Evolutionary conservation across 257 asterid genomes (phyloP).

Genomic region (Perilla frutescens): DNA sequence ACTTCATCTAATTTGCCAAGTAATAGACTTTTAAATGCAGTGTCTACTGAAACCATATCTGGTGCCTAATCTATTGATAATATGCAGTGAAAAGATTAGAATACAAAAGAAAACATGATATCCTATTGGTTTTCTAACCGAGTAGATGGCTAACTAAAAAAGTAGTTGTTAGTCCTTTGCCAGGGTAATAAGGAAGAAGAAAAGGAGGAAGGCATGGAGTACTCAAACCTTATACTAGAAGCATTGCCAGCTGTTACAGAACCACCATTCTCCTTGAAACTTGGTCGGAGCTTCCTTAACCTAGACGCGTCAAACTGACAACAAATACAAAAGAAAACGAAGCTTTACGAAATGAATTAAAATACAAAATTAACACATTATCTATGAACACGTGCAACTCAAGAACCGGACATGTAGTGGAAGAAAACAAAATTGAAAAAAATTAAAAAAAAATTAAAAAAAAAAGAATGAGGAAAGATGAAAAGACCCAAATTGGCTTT

Average conservation of each 20-base stretch:
- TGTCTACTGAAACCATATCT: neutral
- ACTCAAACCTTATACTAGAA: conserved; percentile 80
- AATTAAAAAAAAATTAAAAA: neutral
- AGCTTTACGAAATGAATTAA: conserved; percentile 9
- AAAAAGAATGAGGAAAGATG: conserved; percentile 11
- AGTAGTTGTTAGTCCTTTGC: neutral
- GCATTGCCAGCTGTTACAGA: conserved; percentile 98
- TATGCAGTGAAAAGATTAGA: too few species aligned
- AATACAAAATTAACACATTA: neutral
- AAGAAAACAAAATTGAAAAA: neutral
- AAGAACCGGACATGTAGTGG: neutral
- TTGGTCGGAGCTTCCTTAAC: conserved; percentile 82
- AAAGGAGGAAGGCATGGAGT: conserved; percentile 33
- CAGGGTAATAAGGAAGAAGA: neutral
- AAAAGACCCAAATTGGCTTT: neutral
- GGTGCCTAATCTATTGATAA: neutral
- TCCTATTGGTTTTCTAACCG: neutral
- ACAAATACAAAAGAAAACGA: conserved; percentile 24
- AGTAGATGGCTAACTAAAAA: neutral
- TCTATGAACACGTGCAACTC: neutral
- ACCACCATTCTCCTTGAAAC: conserved; percentile 87
- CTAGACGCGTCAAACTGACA: conserved; percentile 82
- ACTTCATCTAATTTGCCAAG: neutral
- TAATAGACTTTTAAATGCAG: neutral
- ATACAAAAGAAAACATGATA: too few species aligned